Evolutionary conservation across 768 basidiomycete genomes (phyloP), one percentile per base, ranked within the genome.

Genomic region (Russula sp.): DNA sequence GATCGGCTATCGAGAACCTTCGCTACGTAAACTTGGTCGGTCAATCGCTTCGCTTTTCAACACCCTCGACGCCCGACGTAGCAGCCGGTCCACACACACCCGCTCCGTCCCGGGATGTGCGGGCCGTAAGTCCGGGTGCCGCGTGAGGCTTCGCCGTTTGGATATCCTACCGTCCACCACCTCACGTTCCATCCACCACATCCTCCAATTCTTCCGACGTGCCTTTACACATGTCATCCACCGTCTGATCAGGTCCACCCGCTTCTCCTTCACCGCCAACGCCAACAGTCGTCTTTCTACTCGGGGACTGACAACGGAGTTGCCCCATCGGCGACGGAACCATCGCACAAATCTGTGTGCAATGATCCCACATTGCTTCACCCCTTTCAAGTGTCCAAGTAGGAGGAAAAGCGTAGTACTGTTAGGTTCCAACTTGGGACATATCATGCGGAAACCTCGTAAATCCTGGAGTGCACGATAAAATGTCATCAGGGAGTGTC

Each of bases 231-330:
- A 56, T 56, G 54, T 56, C 57, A 59, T n/a, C 43, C 48, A 52
- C 34, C 38, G 29, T 46, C 56, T 64, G 42, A 70, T 73, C 60
- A 87, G 79, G 67, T 83, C 83, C 63, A 75, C 71, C 48, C 84
- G 79, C 16, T 85, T 81, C 73, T 90, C 82, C 70, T 85, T 87
- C 58, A 86, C 68, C 35, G 86, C 87, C 50, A 87, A 74, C 45
- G 71, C 73, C 6, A 79, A 78, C 56, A 90, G 71, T 45, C 85
- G 81, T 60, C 83, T 79, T 68, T 81, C 78, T 22, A 90, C 86
- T 22, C 76, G 74, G 55, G 77, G 75, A 72, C 87, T 83, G 66
- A 80, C 80, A 6, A 86, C 73, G 29, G 70, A 70, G 20, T 72
- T 58, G 3, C 88, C 87, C 84, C 84, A 90, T 65, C 76, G 74